A percentile compares a stretch with the other conserved stretches of the same genome.
These are phyloP conservation scores for Aspergillus sp. DNA, from an alignment of 2,329 filamentous ascomycete genomes.

Conservation along the genomic window DNA sequence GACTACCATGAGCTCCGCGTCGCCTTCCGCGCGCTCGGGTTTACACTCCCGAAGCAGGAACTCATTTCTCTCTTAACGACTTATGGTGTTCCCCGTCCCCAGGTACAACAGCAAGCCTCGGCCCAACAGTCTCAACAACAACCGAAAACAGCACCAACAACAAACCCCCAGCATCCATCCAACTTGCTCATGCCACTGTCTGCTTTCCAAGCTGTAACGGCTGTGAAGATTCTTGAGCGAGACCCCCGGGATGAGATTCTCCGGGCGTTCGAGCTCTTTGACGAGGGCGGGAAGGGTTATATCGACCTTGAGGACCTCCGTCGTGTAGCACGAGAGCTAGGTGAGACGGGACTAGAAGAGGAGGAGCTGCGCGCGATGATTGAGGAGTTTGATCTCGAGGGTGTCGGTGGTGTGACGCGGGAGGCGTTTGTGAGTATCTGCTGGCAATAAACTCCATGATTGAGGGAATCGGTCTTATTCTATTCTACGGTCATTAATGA, in stretches of 20 bases:
- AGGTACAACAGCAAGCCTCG: conserved; percentile 47
- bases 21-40: conserved; percentile 90
- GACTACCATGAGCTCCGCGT: conserved; percentile 99
- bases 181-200: conserved; percentile 71
- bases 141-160: conserved; percentile 38
- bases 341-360: conserved; percentile 82
- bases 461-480: too few relatives aligned
- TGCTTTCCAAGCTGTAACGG: conserved; percentile 73
- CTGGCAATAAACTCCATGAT: conserved; percentile 44
- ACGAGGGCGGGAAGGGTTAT: conserved; percentile 85
- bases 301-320: conserved; percentile 88
- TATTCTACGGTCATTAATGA: not conserved
- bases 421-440: conserved; percentile 69
- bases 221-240: conserved; percentile 74
- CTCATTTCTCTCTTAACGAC: conserved; percentile 77
- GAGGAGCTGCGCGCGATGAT: conserved; percentile 95
- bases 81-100: conserved; percentile 71
- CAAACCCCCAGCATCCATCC: conserved; percentile 58
- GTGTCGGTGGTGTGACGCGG: conserved; percentile 72
- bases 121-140: conserved; percentile 40
- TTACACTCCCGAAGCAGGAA: conserved; percentile 83
- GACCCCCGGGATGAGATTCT: conserved; percentile 90
- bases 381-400: conserved; percentile 94
- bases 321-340: conserved; percentile 83
- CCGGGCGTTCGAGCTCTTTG: conserved; percentile 89